phyloP scores from a whole-genome alignment of 2,329 filamentous ascomycete genomes.

The Fusarium verticillioides region DNA sequence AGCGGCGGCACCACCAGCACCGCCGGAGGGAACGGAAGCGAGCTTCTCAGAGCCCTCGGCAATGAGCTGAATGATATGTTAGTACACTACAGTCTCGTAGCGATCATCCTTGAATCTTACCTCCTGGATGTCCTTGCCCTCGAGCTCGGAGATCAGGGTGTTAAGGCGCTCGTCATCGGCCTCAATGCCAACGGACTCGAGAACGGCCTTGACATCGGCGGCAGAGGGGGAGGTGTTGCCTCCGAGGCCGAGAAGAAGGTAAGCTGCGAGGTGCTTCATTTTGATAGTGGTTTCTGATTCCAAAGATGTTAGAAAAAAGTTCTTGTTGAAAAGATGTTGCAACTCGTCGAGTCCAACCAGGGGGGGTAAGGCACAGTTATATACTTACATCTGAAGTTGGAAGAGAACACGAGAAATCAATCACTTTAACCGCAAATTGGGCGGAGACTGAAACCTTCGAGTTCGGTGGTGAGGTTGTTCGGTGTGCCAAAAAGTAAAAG shows the following conservation, averaged over 20 bases:
- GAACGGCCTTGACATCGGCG: conserved; percentile 86
- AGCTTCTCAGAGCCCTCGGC: conserved; percentile 90
- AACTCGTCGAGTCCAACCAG: neutral
- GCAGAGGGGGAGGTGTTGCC: conserved; percentile 92
- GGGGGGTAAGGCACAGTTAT: neutral
- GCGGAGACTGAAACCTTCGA: conserved; percentile 99
- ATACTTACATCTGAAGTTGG: conserved; percentile 52
- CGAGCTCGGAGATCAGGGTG: conserved; percentile 88
- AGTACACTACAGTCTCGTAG: conserved; percentile 16
- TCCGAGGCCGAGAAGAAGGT: conserved; percentile 94
- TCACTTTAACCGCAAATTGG: conserved; percentile 98
- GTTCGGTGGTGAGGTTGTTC: conserved; percentile 66
- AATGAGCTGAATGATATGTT: conserved; percentile 75
- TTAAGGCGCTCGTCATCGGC: conserved; percentile 87
- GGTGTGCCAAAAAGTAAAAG: conserved; percentile 48
- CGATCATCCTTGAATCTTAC: conserved; percentile 62
- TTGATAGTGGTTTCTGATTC: conserved; percentile 62
- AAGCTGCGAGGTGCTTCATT: conserved; percentile 99
- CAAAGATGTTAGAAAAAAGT: conserved; percentile 30
- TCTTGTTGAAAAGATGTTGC: conserved; percentile 20
- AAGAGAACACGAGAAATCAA: conserved; percentile 91
- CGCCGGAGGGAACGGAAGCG: conserved; percentile 95
- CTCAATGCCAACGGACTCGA: conserved; percentile 95
- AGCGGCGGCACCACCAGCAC: conserved; percentile 77
- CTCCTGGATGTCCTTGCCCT: conserved; percentile 93